Conservation (phyloP, 2,329 filamentous ascomycete genomes). For the Aspergillus fischeri region DNA sequence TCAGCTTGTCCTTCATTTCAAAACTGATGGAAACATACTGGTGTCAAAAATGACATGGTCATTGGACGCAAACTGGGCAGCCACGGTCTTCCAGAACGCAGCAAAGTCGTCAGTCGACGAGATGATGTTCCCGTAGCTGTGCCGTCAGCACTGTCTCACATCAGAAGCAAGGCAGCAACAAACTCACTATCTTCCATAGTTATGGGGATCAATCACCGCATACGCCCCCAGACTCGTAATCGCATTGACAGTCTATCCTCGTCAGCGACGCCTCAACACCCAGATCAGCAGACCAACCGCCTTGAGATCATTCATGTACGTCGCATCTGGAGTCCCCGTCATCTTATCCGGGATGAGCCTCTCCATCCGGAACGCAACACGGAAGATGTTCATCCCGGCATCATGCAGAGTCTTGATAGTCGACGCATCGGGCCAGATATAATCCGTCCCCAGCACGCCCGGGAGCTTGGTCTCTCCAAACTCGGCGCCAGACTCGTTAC, state of each 20-base stretch:
- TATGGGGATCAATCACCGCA: constrained; percentile 58
- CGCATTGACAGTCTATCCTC: constrained; percentile 27
- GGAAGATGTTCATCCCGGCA: constrained; percentile 57
- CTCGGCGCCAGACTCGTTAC: constrained; percentile 60
- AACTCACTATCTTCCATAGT: constrained; percentile 47
- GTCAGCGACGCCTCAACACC: not conserved
- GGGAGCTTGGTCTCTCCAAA: constrained; percentile 59
- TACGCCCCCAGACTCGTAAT: constrained; percentile 47
- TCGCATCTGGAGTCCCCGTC: constrained; percentile 39
- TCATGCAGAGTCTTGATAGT: constrained; percentile 49
- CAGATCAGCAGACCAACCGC: constrained; percentile 7
- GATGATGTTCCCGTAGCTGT: constrained; percentile 19
- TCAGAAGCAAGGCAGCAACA: not conserved
- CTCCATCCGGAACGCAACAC: constrained; percentile 55
- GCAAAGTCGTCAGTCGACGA: constrained; percentile 50
- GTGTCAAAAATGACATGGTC: constrained; percentile 59
- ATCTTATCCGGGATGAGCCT: constrained; percentile 46
- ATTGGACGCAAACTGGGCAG: constrained; percentile 52
- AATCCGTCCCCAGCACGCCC: constrained; percentile 55
- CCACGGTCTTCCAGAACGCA: constrained; percentile 56
- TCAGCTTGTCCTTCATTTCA: not conserved
- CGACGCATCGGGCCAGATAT: constrained; percentile 56
- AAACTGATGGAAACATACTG: constrained; percentile 26
- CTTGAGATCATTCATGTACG: constrained; percentile 42
- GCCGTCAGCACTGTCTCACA: not conserved